phyloP scores from a whole-genome alignment of 352 stramenopile species.

The Pythium graminicola region DNA sequence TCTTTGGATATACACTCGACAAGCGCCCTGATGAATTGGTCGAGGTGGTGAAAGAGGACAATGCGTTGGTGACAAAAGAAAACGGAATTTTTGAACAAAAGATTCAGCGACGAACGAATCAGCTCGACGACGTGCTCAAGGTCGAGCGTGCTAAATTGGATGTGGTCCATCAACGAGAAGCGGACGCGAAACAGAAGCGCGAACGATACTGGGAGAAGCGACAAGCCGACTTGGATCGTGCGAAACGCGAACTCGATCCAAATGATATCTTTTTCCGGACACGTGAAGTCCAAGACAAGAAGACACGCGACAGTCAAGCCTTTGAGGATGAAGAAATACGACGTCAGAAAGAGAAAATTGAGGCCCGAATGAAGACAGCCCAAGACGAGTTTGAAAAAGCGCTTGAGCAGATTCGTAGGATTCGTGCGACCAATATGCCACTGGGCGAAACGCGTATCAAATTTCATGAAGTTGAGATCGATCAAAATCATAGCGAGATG shows the following conservation, averaged over 20 bases:
- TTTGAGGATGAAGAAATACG: slow-evolving; percentile 50
- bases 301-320: slow-evolving; percentile 41
- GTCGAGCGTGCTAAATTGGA: slow-evolving; percentile 58
- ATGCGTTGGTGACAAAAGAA: slow-evolving; percentile 30
- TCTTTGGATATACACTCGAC: slow-evolving; percentile 61
- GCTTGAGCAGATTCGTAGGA: slow-evolving; percentile 30
- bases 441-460: slow-evolving; percentile 42
- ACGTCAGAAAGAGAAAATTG: slow-evolving; percentile 36
- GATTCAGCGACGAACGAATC: slow-evolving; percentile 29
- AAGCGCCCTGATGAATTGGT: slow-evolving; percentile 37
- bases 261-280: slow-evolving; percentile 75
- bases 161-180: slow-evolving; percentile 38
- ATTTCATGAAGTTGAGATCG: slow-evolving; percentile 59
- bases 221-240: slow-evolving; percentile 50
- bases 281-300: slow-evolving; percentile 53
- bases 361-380: slow-evolving; percentile 36
- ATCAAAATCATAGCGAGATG: slow-evolving; percentile 39
- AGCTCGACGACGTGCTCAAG: slow-evolving; percentile 29
- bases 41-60: slow-evolving; percentile 30
- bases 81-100: slow-evolving; percentile 47
- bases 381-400: slow-evolving; percentile 30
- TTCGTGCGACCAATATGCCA: slow-evolving; percentile 39
- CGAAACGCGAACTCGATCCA: slow-evolving; percentile 66
- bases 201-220: slow-evolving; percentile 60
- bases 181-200: slow-evolving; percentile 38